Conservation (phyloP, 192 early-diverging fungal species). For the Rhizophagus clarus region DNA sequence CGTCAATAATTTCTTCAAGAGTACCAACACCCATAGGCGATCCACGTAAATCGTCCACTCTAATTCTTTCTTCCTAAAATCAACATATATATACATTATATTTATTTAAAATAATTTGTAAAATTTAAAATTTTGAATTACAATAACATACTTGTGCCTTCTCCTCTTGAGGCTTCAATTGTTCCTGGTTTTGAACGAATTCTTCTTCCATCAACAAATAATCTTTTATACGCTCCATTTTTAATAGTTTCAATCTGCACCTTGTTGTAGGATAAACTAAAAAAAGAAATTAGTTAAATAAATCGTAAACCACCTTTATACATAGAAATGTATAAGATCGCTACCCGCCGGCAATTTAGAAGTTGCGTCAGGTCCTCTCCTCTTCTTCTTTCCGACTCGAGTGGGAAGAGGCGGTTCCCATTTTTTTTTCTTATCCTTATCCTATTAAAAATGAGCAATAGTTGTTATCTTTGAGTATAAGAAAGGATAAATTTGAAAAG, state of each 20-base stretch:
- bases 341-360: slow-evolving; percentile 90
- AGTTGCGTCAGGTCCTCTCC: slow-evolving; percentile 87
- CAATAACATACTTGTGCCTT: slow-evolving; percentile 50
- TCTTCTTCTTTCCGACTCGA: slow-evolving; percentile 99
- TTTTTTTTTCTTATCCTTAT: slow-evolving; percentile 91
- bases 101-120: background rate
- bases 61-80: slow-evolving; percentile 84
- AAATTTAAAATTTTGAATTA: background rate
- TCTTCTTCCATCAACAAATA: slow-evolving; percentile 98
- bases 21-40: slow-evolving; percentile 96
- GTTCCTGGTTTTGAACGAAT: slow-evolving; percentile 99
- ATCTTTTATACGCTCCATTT: slow-evolving; percentile 98
- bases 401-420: slow-evolving; percentile 99
- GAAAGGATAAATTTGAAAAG: background rate
- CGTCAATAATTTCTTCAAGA: slow-evolving; percentile 99
- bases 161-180: slow-evolving; percentile 96
- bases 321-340: background rate
- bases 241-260: slow-evolving; percentile 96
- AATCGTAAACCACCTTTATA: background rate
- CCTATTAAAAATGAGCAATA: slow-evolving; percentile 37
- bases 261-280: slow-evolving; percentile 96
- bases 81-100: background rate
- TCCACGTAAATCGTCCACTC: slow-evolving; percentile 94
- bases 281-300: slow-evolving; percentile 15
- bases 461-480: background rate